phyloP scores from a whole-genome alignment of 2,329 filamentous ascomycete genomes.

The Balansia obtecta region DNA sequence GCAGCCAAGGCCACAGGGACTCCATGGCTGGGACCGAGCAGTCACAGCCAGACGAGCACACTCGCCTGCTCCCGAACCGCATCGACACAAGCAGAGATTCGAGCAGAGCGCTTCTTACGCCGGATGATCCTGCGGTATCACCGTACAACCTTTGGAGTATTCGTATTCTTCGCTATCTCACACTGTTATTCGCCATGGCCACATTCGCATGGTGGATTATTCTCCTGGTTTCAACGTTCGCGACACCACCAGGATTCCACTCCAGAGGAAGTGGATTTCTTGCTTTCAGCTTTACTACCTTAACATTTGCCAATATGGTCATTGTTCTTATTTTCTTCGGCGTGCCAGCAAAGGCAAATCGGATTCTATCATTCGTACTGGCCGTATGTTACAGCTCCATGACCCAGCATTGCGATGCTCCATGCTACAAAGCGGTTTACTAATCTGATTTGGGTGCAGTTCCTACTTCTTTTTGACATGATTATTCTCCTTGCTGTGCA shows the following conservation, averaged over 20 bases:
- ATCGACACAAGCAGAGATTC: slow-evolving; percentile 41
- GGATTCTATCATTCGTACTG: slow-evolving; percentile 58
- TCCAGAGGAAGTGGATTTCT: slow-evolving; percentile 87
- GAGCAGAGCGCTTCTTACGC: slow-evolving; percentile 21
- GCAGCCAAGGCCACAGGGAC: slow-evolving; percentile 8
- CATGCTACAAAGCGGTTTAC: neutral
- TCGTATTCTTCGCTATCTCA: slow-evolving; percentile 65
- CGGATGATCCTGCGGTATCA: slow-evolving; percentile 47
- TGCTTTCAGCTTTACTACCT: slow-evolving; percentile 68
- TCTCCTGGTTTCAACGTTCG: slow-evolving; percentile 78
- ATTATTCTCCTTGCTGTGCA: slow-evolving; percentile 68
- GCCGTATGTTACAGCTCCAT: slow-evolving; percentile 23
- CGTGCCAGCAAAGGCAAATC: slow-evolving; percentile 66
- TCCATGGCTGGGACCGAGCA: slow-evolving; percentile 14
- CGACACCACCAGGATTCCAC: slow-evolving; percentile 77
- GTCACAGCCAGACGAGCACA: slow-evolving; percentile 36
- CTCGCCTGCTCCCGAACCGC: slow-evolving; percentile 57
- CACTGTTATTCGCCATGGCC: slow-evolving; percentile 60
- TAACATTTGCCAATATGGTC: slow-evolving; percentile 64
- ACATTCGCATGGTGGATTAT: slow-evolving; percentile 90
- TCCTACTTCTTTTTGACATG: slow-evolving; percentile 45
- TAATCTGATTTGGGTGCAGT: slow-evolving; percentile 11
- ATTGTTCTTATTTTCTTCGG: slow-evolving; percentile 79
- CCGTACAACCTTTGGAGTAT: slow-evolving; percentile 95
- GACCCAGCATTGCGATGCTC: neutral